phyloP scores from a whole-genome alignment of 2,329 filamentous ascomycete species.

The Venturia nashicola region DNA sequence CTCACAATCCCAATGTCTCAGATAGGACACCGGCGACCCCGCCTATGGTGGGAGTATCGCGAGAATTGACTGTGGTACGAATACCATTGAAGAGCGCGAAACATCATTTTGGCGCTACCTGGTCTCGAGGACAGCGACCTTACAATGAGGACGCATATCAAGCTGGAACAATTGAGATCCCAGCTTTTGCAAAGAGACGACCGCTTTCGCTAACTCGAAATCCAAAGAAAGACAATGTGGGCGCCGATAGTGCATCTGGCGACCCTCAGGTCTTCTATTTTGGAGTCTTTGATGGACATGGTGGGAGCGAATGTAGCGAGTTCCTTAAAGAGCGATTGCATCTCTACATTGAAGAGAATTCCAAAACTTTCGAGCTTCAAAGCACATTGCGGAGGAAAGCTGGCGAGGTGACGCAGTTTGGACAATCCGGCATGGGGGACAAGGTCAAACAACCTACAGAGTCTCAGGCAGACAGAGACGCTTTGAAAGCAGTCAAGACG shows the following conservation, averaged over 20 bases:
- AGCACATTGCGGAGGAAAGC: constrained; percentile 52
- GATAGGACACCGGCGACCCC: constrained; percentile 23
- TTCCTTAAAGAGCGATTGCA: constrained; percentile 79
- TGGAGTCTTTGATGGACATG: constrained; percentile 91
- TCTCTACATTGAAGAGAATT: constrained; percentile 75
- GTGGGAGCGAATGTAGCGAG: constrained; percentile 75
- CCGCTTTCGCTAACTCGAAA: constrained; percentile 45
- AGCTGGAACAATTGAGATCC: constrained; percentile 84
- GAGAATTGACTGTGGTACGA: constrained; percentile 85
- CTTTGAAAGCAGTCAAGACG: constrained; percentile 36
- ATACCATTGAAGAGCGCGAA: constrained; percentile 90
- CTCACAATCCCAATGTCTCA: constrained; percentile 44
- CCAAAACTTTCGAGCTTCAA: constrained; percentile 60
- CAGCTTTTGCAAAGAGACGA: constrained; percentile 76
- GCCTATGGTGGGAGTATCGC: constrained; percentile 21
- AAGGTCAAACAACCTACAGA: constrained; percentile 16
- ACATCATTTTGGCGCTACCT: constrained; percentile 80
- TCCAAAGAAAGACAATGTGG: constrained; percentile 44
- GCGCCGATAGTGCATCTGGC: constrained; percentile 65
- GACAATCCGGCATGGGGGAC: constrained; percentile 3
- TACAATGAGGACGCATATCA: constrained; percentile 94
- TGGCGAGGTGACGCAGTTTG: constrained; percentile 10
- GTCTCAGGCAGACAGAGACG: constrained; percentile 18
- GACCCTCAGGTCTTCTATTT: constrained; percentile 98
- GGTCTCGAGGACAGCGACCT: constrained; percentile 67